Conservation (phyloP, 2,329 filamentous ascomycete genomes). For the Metarhizium rileyi region DNA sequence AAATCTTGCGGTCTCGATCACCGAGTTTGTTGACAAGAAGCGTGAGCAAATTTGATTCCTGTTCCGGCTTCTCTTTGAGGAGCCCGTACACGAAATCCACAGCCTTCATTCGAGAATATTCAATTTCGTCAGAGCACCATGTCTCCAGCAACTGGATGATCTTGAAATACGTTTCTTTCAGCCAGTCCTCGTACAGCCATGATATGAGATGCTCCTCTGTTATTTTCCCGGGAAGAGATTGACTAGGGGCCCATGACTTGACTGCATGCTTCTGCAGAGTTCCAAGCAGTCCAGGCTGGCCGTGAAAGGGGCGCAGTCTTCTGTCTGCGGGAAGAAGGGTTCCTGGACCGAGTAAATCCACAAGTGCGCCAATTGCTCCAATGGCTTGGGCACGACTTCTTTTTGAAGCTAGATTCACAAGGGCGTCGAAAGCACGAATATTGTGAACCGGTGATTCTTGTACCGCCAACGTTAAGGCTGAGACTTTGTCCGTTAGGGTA, state of each 20-base stretch:
- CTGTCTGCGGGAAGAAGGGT: conserved; percentile 74
- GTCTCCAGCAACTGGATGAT: conserved; percentile 82
- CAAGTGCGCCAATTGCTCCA: conserved; percentile 82
- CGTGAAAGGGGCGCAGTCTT: conserved; percentile 68
- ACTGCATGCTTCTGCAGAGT: conserved; percentile 53
- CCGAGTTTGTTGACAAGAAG: conserved; percentile 94
- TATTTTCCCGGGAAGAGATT: conserved; percentile 63
- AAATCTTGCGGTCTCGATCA: conserved; percentile 90
- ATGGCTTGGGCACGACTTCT: conserved; percentile 88
- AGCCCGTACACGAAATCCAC: conserved; percentile 88
- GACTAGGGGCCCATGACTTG: conserved; percentile 55
- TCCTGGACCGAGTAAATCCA: conserved; percentile 88
- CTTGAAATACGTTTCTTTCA: conserved; percentile 90
- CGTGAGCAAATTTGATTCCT: conserved; percentile 86
- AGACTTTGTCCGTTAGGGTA: conserved; percentile 94
- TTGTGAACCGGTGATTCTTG: conserved; percentile 96
- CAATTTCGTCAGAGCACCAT: conserved; percentile 92
- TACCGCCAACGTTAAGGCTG: conserved; percentile 83
- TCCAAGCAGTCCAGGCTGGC: conserved; percentile 67
- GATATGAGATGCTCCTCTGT: conserved; percentile 69
- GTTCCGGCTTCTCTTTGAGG: conserved; percentile 90
- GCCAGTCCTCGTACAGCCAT: conserved; percentile 92
- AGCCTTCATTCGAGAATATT: conserved; percentile 79
- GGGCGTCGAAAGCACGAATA: conserved; percentile 74
- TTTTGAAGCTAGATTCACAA: conserved; percentile 79